phyloP scores from a whole-genome alignment of 352 stramenopile genomes.

The Hyaloperonospora arabidopsidis region DNA sequence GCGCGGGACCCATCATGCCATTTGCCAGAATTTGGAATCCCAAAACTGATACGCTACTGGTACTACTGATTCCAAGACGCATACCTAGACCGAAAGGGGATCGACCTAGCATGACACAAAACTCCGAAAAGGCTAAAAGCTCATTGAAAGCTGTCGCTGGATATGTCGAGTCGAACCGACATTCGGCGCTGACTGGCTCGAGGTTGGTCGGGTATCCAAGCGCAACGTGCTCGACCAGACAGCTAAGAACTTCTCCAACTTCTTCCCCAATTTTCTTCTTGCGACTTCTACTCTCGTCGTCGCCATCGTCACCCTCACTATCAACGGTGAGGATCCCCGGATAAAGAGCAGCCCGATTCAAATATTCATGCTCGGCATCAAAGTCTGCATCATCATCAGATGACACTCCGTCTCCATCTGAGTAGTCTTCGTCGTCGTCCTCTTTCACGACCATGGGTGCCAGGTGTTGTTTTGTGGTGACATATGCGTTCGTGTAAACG shows the following conservation, averaged over 20 bases:
- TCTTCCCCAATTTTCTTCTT: constrained; percentile 66
- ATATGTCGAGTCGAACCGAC: constrained; percentile 49
- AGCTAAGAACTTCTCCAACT: constrained; percentile 67
- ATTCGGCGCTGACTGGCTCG: constrained; percentile 31
- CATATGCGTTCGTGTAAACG: constrained; percentile 71
- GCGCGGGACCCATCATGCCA: constrained; percentile 64
- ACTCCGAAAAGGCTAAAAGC: constrained; percentile 62
- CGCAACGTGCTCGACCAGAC: constrained; percentile 73
- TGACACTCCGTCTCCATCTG: constrained; percentile 57
- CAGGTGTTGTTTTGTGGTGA: constrained; percentile 66
- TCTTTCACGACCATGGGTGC: constrained; percentile 39
- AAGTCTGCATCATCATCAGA: constrained; percentile 68
- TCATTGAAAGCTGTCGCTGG: constrained; percentile 40
- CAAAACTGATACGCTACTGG: constrained; percentile 60
- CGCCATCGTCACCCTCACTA: constrained; percentile 36
- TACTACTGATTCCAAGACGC: constrained; percentile 61
- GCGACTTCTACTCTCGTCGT: constrained; percentile 24
- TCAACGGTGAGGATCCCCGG: constrained; percentile 49
- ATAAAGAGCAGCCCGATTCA: constrained; percentile 37
- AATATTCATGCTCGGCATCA: constrained; percentile 44
- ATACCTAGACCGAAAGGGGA: constrained; percentile 73
- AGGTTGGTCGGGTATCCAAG: constrained; percentile 62
- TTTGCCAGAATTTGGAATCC: constrained; percentile 71
- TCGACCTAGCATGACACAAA: constrained; percentile 54
- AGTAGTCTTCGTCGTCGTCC: constrained; percentile 69